Conservation (phyloP, 495 filamentous ascomycete species). For the Penicillium turbatum region DNA sequence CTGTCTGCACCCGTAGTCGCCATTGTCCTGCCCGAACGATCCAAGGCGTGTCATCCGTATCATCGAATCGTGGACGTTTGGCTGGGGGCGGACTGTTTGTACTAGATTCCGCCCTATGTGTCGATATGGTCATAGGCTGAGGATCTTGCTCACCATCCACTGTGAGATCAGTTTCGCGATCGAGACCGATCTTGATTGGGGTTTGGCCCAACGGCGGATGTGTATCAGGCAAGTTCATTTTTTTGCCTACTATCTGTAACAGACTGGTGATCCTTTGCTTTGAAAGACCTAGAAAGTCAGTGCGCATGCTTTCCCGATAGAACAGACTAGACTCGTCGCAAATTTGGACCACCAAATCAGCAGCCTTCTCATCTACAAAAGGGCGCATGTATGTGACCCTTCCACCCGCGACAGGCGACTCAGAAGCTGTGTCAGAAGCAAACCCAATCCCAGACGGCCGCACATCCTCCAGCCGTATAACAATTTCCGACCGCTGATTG, state of each 20-base stretch:
- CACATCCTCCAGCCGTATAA: conserved; percentile 78
- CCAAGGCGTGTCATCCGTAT: conserved; percentile 46
- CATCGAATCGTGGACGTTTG: conserved; percentile 48
- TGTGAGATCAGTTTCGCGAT: conserved; percentile 60
- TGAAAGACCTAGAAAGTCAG: conserved; percentile 66
- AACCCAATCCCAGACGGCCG: conserved; percentile 78
- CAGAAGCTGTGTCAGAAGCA: conserved; percentile 32
- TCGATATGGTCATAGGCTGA: neutral
- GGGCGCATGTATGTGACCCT: conserved; percentile 80
- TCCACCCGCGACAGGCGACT: conserved; percentile 35
- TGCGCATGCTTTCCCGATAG: conserved; percentile 51
- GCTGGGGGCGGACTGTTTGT: conserved; percentile 26
- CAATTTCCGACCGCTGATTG: conserved; percentile 66
- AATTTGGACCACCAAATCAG: conserved; percentile 78
- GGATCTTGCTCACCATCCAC: conserved; percentile 56
- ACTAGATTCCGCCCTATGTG: conserved; percentile 5
- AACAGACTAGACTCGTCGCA: conserved; percentile 63
- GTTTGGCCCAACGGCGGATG: conserved; percentile 2
- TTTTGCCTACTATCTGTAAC: conserved; percentile 75
- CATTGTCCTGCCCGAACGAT: conserved; percentile 76
- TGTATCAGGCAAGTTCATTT: conserved; percentile 59
- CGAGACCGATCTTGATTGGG: conserved; percentile 60
- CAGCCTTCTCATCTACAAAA: conserved; percentile 66
- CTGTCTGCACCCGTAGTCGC: conserved; percentile 64
- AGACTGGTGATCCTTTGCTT: conserved; percentile 66